phyloP scores from a whole-genome alignment of 768 basidiomycete genomes.

The Phylloporus sp. region DNA sequence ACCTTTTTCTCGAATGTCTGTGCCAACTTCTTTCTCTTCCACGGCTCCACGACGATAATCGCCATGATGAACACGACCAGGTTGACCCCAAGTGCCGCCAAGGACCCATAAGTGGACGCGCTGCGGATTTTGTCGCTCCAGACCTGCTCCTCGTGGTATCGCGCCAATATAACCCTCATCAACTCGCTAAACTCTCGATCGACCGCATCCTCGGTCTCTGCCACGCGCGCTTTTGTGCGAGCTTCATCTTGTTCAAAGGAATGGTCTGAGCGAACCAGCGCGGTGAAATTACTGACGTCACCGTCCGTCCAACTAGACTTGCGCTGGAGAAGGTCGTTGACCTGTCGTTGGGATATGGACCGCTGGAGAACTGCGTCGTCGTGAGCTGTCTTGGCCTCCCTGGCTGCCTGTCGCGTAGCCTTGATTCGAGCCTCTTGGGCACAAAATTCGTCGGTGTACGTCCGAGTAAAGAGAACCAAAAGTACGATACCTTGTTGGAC shows the following conservation, averaged over 20 bases:
- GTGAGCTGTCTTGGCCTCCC: slow-evolving; percentile 68
- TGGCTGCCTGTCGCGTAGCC: slow-evolving; percentile 58
- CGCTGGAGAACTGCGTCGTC: slow-evolving; percentile 76
- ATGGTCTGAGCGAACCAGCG: slow-evolving; percentile 88
- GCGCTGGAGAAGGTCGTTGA: slow-evolving; percentile 91
- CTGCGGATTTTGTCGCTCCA: slow-evolving; percentile 99
- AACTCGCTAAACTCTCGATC: slow-evolving; percentile 85
- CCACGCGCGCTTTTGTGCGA: slow-evolving; percentile 60
- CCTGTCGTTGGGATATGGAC: slow-evolving; percentile 86
- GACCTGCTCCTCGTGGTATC: slow-evolving; percentile 98
- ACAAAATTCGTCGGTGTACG: slow-evolving; percentile 8
- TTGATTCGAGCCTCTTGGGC: slow-evolving; percentile 68
- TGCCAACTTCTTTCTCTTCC: slow-evolving; percentile 84
- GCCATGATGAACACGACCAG: slow-evolving; percentile 86
- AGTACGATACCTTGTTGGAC: slow-evolving; percentile 67
- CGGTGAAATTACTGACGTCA: slow-evolving; percentile 85
- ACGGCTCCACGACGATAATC: slow-evolving; percentile 90
- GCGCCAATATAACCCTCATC: slow-evolving; percentile 80
- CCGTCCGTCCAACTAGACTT: slow-evolving; percentile 89
- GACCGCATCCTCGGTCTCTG: slow-evolving; percentile 69
- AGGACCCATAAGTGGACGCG: slow-evolving; percentile 87
- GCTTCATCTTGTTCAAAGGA: slow-evolving; percentile 75
- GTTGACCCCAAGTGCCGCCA: slow-evolving; percentile 84
- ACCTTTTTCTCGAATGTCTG: slow-evolving; percentile 88
- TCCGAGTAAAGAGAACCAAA: background rate